These are phyloP conservation scores for Xylaria sp. DNA, from an alignment of 2,329 filamentous ascomycete genomes.

Conservation along the genomic window DNA sequence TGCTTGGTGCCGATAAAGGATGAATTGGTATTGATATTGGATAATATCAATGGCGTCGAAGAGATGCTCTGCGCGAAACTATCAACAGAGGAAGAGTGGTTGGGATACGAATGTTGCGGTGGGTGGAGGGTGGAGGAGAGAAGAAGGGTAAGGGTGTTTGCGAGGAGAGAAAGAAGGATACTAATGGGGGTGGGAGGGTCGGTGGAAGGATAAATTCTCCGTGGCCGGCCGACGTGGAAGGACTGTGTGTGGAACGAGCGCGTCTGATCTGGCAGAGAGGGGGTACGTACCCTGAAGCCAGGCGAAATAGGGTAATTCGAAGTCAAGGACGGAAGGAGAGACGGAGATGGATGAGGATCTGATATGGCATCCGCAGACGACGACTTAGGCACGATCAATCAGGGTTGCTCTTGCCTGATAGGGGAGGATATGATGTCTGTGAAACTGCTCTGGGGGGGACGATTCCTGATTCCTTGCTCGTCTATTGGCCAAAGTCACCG, in stretches of 20 bases:
- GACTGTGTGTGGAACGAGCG: neutral
- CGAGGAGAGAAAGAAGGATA: neutral
- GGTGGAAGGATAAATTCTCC: neutral
- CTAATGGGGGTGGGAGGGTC: neutral
- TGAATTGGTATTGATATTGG: conserved; percentile 1
- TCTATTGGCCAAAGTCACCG: neutral
- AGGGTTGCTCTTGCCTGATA: neutral
- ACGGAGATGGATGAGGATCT: neutral
- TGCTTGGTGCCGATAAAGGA: neutral
- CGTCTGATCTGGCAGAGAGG: neutral
- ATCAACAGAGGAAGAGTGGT: neutral
- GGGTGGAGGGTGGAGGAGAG: neutral
- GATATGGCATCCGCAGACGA: neutral
- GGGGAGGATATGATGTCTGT: neutral
- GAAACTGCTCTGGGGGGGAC: neutral
- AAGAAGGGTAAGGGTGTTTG: neutral
- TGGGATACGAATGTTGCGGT: neutral
- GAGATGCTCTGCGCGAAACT: conserved; percentile 5
- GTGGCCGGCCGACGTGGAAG: neutral
- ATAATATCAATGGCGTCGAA: neutral
- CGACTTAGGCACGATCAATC: neutral
- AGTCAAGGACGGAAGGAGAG: neutral
- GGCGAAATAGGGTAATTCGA: neutral
- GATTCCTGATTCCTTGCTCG: neutral
- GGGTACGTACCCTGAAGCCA: neutral